phyloP scores from a whole-genome alignment of 352 stramenopile genomes.

The Phytophthora crassamura region DNA sequence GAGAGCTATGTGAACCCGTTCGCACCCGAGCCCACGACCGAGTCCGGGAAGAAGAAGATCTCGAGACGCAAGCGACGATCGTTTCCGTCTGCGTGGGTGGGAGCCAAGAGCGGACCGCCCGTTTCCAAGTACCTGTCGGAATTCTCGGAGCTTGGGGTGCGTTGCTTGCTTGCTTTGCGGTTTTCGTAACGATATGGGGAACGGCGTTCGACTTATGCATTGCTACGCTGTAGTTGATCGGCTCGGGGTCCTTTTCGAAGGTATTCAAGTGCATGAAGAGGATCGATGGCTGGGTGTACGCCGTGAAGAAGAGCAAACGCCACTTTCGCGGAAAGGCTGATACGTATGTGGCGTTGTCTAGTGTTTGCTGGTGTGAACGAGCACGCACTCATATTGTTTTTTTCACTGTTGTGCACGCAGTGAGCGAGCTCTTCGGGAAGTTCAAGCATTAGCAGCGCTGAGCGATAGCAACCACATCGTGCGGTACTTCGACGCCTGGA shows the following conservation, averaged over 20 bases:
- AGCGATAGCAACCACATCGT: constrained; percentile 81
- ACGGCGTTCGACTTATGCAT: background rate
- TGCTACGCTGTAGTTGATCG: constrained; percentile 57
- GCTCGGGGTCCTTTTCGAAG: constrained; percentile 88
- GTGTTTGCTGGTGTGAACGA: background rate
- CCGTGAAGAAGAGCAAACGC: constrained; percentile 89
- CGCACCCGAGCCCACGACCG: constrained; percentile 55
- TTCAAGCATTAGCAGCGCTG: constrained; percentile 83
- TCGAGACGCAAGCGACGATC: constrained; percentile 71
- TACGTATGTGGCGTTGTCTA: constrained; percentile 56
- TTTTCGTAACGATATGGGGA: background rate
- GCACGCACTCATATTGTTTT: background rate
- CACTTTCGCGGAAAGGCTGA: constrained; percentile 83
- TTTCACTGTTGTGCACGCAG: constrained; percentile 30
- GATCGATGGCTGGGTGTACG: constrained; percentile 88
- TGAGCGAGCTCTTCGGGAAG: constrained; percentile 79
- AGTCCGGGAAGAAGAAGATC: constrained; percentile 65
- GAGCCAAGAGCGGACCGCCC: constrained; percentile 36
- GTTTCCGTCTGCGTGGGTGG: constrained; percentile 58
- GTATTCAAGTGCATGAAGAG: constrained; percentile 89
- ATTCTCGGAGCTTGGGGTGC: constrained; percentile 78
- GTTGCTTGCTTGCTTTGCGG: constrained; percentile 12
- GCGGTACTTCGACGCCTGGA: constrained; percentile 90
- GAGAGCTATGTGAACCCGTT: constrained; percentile 80
- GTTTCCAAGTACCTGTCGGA: constrained; percentile 82